A percentile compares a stretch with the other conserved stretches of the same genome.
Evolutionary conservation across 768 basidiomycete species (phyloP).

Genomic region (Xerocomus potaroensis): DNA sequence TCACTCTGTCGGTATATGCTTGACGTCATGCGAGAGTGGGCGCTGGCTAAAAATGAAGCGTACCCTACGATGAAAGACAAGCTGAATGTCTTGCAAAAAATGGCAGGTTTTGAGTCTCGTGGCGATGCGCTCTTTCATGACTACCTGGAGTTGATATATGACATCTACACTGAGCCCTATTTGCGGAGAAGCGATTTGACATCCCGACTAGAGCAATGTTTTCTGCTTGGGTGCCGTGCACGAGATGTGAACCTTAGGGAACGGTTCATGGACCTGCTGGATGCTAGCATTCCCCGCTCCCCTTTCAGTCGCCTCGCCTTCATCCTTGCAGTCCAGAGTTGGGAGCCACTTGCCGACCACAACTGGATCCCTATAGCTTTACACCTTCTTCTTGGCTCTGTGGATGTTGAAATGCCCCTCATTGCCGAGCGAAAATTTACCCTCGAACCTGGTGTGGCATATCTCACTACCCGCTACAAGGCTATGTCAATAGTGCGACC

Average conservation of each 20-base stretch:
- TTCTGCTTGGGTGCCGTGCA: constrained; percentile 86
- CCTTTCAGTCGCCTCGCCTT: constrained; percentile 81
- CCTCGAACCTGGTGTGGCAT: constrained; percentile 31
- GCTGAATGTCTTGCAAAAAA: constrained; percentile 80
- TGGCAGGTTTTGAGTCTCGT: constrained; percentile 78
- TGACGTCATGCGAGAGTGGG: constrained; percentile 85
- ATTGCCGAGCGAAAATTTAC: constrained; percentile 40
- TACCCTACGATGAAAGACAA: constrained; percentile 97
- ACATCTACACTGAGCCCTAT: constrained; percentile 86
- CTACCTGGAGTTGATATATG: constrained; percentile 86
- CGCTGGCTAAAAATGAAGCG: constrained; percentile 77
- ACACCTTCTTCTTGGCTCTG: constrained; percentile 81
- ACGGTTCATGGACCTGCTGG: constrained; percentile 85
- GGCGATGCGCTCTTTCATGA: constrained; percentile 76
- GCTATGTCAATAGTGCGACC: constrained; percentile 60
- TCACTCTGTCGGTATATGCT: constrained; percentile 80
- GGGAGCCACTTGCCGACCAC: constrained; percentile 88
- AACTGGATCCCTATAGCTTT: constrained; percentile 94
- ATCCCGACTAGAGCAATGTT: constrained; percentile 86
- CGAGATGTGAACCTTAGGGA: constrained; percentile 75
- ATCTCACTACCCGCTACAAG: constrained; percentile 42
- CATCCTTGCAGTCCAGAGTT: constrained; percentile 88
- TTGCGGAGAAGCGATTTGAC: constrained; percentile 92
- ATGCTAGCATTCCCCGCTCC: constrained; percentile 81
- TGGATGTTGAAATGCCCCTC: constrained; percentile 42